Conservation (phyloP, 2,329 filamentous ascomycete species). For the Leptographium galeiforme region DNA sequence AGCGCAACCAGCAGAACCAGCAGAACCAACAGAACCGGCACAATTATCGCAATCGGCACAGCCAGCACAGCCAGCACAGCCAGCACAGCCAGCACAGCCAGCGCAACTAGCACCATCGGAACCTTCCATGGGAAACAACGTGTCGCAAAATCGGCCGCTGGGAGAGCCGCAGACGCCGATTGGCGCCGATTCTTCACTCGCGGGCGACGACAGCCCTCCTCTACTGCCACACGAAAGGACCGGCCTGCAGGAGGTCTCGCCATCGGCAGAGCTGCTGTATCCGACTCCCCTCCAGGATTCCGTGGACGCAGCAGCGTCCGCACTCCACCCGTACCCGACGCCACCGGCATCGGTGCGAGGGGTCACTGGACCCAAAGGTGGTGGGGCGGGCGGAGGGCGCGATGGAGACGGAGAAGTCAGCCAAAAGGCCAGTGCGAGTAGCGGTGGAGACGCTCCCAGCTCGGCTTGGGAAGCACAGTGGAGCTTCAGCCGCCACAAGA, state of each 20-base stretch:
- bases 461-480: constrained; percentile 8
- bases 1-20: neutral
- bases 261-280: neutral
- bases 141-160: neutral
- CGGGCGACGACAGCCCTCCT: constrained; percentile 14
- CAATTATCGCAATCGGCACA: too few species aligned
- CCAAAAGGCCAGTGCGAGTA: constrained; percentile 1
- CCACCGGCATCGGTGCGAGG: constrained; percentile 37
- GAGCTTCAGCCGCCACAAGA: constrained; percentile 24
- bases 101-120: constrained; percentile 5
- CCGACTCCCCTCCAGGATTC: neutral
- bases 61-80: neutral
- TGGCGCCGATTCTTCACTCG: neutral
- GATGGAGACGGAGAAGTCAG: neutral
- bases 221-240: constrained; percentile 26
- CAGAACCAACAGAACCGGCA: neutral
- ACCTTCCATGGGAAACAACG: too few species aligned
- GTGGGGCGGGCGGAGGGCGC: neutral
- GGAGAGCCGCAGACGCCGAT: neutral
- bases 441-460: constrained; percentile 15
- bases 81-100: constrained; percentile 12
- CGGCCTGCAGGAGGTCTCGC: constrained; percentile 5
- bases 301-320: neutral
- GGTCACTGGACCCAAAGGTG: neutral
- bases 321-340: constrained; percentile 38